Evolutionary conservation across 2,329 filamentous ascomycete species (phyloP).

Genomic region (Alternaria consortialis): DNA sequence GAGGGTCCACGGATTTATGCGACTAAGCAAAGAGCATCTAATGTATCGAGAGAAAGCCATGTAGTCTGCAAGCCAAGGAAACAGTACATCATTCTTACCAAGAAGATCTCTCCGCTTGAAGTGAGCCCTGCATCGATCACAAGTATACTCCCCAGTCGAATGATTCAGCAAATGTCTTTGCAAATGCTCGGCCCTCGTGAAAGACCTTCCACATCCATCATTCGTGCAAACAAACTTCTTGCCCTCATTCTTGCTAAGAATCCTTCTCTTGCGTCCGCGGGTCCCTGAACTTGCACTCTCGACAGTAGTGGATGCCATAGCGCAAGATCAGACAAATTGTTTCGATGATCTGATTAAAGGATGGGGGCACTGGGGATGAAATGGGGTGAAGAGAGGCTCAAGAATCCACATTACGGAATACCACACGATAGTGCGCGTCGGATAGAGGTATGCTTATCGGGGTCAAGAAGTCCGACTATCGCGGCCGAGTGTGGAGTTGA

Average conservation of each 20-base stretch:
- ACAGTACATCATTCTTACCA: slow-evolving; percentile 51
- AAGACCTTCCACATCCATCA: slow-evolving; percentile 89
- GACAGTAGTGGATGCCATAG: slow-evolving; percentile 30
- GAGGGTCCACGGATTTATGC: background rate
- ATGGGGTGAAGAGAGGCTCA: slow-evolving; percentile 8
- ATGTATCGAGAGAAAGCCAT: background rate
- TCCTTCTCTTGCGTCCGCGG: slow-evolving; percentile 71
- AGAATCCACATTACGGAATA: background rate
- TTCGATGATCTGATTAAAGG: slow-evolving; percentile 27
- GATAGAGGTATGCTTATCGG: slow-evolving; percentile 24
- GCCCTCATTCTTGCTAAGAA: slow-evolving; percentile 35
- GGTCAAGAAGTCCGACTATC: slow-evolving; percentile 23
- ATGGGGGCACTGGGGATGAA: slow-evolving; percentile 33
- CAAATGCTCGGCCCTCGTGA: slow-evolving; percentile 93
- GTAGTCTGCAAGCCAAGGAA: slow-evolving; percentile 2
- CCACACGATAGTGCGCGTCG: slow-evolving; percentile 9
- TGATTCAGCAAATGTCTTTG: slow-evolving; percentile 95
- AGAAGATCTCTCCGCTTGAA: slow-evolving; percentile 69
- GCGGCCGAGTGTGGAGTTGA: slow-evolving; percentile 18
- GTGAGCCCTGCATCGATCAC: slow-evolving; percentile 66
- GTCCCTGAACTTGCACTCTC: slow-evolving; percentile 37
- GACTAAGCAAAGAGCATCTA: background rate
- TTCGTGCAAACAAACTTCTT: slow-evolving; percentile 75
- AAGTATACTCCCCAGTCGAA: slow-evolving; percentile 65
- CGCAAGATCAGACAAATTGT: slow-evolving; percentile 7